A percentile compares a stretch with the other conserved stretches of the same genome.
Conservation (phyloP, 352 stramenopile species). For the Globisporangium paddicum region DNA sequence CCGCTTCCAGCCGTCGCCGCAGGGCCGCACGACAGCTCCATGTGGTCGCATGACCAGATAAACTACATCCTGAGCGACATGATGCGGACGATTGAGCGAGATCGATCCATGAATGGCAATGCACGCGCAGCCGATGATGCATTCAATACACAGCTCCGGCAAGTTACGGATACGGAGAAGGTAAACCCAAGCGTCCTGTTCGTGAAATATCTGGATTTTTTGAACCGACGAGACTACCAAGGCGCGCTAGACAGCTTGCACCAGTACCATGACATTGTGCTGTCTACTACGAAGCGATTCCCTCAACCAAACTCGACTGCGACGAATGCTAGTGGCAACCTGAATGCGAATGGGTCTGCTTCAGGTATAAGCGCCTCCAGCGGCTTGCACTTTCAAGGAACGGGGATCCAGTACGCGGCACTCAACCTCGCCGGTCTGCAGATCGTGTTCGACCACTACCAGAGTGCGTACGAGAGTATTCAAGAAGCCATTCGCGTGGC, state of each 20-base stretch:
- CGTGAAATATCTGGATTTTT: slow-evolving; percentile 80
- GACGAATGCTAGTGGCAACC: not conserved
- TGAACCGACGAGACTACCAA: slow-evolving; percentile 81
- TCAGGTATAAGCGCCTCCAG: slow-evolving; percentile 8
- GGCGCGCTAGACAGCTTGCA: slow-evolving; percentile 89
- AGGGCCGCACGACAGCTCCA: slow-evolving; percentile 21
- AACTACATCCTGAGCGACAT: slow-evolving; percentile 57
- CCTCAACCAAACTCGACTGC: not conserved
- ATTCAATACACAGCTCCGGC: not conserved
- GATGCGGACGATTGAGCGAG: slow-evolving; percentile 17
- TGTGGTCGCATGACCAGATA: slow-evolving; percentile 57
- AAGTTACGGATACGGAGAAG: slow-evolving; percentile 7
- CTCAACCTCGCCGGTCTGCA: slow-evolving; percentile 88
- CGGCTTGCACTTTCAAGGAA: slow-evolving; percentile 49
- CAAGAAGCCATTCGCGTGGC: slow-evolving; percentile 91
- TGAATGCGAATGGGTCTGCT: not conserved
- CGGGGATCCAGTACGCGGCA: slow-evolving; percentile 86
- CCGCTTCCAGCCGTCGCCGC: slow-evolving; percentile 2
- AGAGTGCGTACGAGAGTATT: slow-evolving; percentile 77
- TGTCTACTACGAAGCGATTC: slow-evolving; percentile 32
- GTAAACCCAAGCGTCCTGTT: slow-evolving; percentile 67
- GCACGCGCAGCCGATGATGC: not conserved
- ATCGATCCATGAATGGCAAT: slow-evolving; percentile 9
- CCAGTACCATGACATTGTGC: slow-evolving; percentile 91
- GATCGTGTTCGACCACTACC: slow-evolving; percentile 78